phyloP scores from a whole-genome alignment of 2,329 filamentous ascomycete genomes.

The Ophiostoma populinum region DNA sequence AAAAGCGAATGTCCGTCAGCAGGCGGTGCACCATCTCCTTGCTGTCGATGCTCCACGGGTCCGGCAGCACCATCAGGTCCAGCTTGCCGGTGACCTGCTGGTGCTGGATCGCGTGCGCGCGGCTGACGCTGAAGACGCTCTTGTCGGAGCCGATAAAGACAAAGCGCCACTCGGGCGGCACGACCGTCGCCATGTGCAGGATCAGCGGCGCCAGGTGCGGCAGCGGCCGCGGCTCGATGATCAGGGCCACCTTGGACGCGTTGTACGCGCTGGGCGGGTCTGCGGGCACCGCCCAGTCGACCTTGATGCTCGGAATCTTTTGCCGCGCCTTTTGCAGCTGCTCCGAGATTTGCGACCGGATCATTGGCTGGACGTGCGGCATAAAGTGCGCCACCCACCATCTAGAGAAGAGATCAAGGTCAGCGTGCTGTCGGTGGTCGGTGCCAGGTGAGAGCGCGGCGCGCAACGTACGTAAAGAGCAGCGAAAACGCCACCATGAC shows the following conservation, averaged over 20 bases:
- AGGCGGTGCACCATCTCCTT: conserved; percentile 31
- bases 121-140: conserved; percentile 27
- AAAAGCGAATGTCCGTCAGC: conserved; percentile 34
- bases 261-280: conserved; percentile 24
- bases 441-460: neutral
- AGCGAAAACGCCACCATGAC: conserved; percentile 20
- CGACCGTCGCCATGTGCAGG: conserved; percentile 33
- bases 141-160: conserved; percentile 32
- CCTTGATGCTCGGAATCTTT: conserved; percentile 22
- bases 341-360: conserved; percentile 22
- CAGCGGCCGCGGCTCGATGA: conserved; percentile 31
- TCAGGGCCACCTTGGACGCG: conserved; percentile 30
- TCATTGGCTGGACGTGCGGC: conserved; percentile 25
- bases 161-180: conserved; percentile 37
- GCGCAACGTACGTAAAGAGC: conserved; percentile 20
- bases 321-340: conserved; percentile 23
- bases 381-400: conserved; percentile 30
- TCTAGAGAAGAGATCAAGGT: conserved; percentile 15
- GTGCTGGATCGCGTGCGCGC: conserved; percentile 28
- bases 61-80: conserved; percentile 30
- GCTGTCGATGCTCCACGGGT: conserved; percentile 27
- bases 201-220: conserved; percentile 31
- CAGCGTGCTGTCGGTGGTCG: too few relatives aligned
- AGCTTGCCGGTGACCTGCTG: conserved; percentile 34
- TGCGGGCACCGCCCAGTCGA: conserved; percentile 20